phyloP scores from a whole-genome alignment of 1,284 basidiomycete genomes.

The Ceratobasidium sp. region DNA sequence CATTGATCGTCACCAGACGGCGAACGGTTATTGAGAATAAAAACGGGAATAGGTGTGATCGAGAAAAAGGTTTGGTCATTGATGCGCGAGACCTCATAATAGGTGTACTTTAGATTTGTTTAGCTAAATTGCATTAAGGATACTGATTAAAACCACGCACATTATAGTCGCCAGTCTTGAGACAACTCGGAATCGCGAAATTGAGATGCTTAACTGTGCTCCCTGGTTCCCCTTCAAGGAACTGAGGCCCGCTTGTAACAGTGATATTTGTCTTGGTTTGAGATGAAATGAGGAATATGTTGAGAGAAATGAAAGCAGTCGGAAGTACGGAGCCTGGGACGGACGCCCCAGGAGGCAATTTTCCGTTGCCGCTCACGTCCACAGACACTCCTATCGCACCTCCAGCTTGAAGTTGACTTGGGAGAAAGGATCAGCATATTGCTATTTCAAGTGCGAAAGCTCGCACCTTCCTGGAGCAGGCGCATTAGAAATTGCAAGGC shows the following conservation, averaged over 20 bases:
- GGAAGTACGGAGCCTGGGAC: conserved; percentile 60
- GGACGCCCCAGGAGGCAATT: conserved; percentile 59
- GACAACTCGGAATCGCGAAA: conserved; percentile 63
- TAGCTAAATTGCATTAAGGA: background rate
- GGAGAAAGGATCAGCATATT: conserved; percentile 50
- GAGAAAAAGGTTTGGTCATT: conserved; percentile 41
- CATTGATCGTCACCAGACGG: conserved; percentile 12
- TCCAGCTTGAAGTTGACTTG: conserved; percentile 51
- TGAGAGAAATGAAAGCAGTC: conserved; percentile 62
- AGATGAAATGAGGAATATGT: conserved; percentile 67
- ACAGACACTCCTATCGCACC: conserved; percentile 35
- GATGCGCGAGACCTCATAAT: conserved; percentile 47
- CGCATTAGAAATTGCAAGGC: conserved; percentile 66
- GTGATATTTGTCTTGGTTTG: conserved; percentile 64
- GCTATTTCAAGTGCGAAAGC: background rate
- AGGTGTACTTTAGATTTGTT: conserved; percentile 44
- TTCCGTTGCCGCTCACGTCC: conserved; percentile 66
- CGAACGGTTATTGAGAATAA: conserved; percentile 41
- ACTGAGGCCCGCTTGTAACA: conserved; percentile 59
- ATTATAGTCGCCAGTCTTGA: conserved; percentile 66
- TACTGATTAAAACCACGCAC: conserved; percentile 28
- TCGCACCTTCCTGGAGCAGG: conserved; percentile 64
- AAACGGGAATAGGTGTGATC: conserved; percentile 40
- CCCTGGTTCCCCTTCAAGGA: conserved; percentile 53
- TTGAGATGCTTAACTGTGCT: conserved; percentile 67